Base-by-base conservation (phyloP, 768 basidiomycete genomes). In the Agrocybe chaxingu region DNA sequence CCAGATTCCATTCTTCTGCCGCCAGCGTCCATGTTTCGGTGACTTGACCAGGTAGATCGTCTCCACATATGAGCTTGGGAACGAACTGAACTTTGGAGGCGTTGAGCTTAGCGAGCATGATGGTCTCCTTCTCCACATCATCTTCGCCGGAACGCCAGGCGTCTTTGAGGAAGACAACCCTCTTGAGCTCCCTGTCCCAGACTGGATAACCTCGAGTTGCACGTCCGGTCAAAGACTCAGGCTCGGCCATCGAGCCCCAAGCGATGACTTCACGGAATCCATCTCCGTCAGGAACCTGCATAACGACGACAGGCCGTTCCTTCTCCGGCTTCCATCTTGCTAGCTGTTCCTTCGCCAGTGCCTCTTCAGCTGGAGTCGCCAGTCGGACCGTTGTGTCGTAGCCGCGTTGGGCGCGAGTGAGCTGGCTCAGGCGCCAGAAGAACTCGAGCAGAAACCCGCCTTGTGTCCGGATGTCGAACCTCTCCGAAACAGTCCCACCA, bases 101-200 rank as follows among this genome's bases (percentile, higher is more conserved):
- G 7, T 62, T 56, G 24, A 70, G 51, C 6, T 40, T 16, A 13
- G 16, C 16, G 7, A 68, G 54, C 11, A 61, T 57, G 3, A 53
- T 55, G 1, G 50, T 45, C 50, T 69, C 69, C 6, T 58, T 51
- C 32, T 50, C 48, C 36, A 55, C 32, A n/a, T 45, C 55, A 0
- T 42, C 34, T 8, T 29, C 45, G 31, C 18, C n/a, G 4, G 48
- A 29, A 4, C 65, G 50, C 69, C 69, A 71, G 12, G 47, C 52
- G 47, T 71, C 69, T 54, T 68, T 70, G 18, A 71, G 34, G 44
- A 67, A 69, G 9, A 59, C 59, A 1, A 63, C 51, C 30, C 48
- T 41, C 7, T 54, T 51, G 10, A 29, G 12, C 11, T 11, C 16
- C 4, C 41, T 16, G 29, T 62, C 57, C 10, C 49, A 57, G 12